Conservation (phyloP, 1,284 basidiomycete genomes). For the Ustilago xerochloae region DNA sequence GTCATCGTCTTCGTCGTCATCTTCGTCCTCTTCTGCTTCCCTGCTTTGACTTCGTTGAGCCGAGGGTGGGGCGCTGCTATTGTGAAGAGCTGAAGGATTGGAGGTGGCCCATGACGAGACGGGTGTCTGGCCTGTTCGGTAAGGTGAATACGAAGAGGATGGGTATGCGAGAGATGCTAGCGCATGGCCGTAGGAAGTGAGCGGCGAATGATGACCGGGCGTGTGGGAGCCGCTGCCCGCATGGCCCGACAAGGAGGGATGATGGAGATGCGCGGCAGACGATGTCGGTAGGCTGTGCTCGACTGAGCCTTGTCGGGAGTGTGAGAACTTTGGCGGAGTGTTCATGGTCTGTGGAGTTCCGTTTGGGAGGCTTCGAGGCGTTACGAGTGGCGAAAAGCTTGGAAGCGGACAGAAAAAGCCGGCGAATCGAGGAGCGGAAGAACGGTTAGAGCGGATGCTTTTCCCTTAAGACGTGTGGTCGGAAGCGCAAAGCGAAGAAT, state of each 20-base stretch:
- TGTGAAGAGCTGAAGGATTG: constrained; percentile 34
- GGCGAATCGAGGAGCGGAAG: not conserved
- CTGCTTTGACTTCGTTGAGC: constrained; percentile 35
- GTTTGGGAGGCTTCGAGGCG: not conserved
- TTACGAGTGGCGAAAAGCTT: not conserved
- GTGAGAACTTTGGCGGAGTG: constrained; percentile 48
- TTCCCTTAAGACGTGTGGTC: not conserved
- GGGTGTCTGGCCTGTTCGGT: constrained; percentile 23
- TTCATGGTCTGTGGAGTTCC: constrained; percentile 26
- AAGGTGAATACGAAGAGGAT: constrained; percentile 38
- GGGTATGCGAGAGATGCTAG: constrained; percentile 48
- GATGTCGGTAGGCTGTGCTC: constrained; percentile 29
- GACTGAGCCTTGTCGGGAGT: constrained; percentile 50
- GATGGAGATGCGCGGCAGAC: constrained; percentile 43
- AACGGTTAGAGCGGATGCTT: not conserved
- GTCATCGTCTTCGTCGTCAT: constrained; percentile 34
- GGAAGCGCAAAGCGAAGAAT: not conserved
- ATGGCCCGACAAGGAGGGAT: constrained; percentile 32
- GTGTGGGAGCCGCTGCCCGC: constrained; percentile 28
- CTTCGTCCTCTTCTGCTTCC: constrained; percentile 23
- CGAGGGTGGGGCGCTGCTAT: constrained; percentile 18
- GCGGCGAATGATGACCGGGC: constrained; percentile 35
- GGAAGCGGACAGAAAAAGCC: not conserved
- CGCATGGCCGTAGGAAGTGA: constrained; percentile 43
- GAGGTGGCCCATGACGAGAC: constrained; percentile 24